Evolutionary conservation across 192 early-diverging fungal species (phyloP).

Genomic region (Gamsiella multidivaricata): DNA sequence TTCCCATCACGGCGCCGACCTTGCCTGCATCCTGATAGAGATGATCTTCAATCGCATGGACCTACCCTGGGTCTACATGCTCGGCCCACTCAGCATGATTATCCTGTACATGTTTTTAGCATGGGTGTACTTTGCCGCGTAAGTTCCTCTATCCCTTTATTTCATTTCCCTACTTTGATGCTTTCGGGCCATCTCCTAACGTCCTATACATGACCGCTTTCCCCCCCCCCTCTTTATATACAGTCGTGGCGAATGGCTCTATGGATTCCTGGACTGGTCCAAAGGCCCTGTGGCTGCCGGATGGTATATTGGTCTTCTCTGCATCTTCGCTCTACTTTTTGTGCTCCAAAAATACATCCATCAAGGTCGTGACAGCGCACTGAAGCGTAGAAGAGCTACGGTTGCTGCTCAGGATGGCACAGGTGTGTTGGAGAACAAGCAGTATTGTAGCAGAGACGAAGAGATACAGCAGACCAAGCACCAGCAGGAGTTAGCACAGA

Average conservation of each 20-base stretch:
- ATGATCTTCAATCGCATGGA: slow-evolving; percentile 49
- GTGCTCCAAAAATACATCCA: slow-evolving; percentile 42
- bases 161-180: background rate
- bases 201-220: background rate
- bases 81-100: slow-evolving; percentile 37
- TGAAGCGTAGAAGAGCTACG: slow-evolving; percentile 5
- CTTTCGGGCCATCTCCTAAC: background rate
- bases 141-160: slow-evolving; percentile 17
- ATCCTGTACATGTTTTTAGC: slow-evolving; percentile 53
- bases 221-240: background rate
- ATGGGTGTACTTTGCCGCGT: slow-evolving; percentile 52
- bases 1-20: slow-evolving; percentile 40
- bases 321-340: slow-evolving; percentile 31
- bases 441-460: background rate
- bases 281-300: slow-evolving; percentile 30
- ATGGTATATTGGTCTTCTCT: slow-evolving; percentile 39
- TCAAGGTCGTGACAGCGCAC: slow-evolving; percentile 18
- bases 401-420: slow-evolving; percentile 32
- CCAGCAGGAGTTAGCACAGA: background rate
- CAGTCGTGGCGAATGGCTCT: slow-evolving; percentile 44
- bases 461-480: background rate
- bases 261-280: slow-evolving; percentile 51
- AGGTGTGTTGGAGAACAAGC: background rate
- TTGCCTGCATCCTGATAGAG: slow-evolving; percentile 34
- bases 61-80: slow-evolving; percentile 24